These are phyloP conservation scores for Pseudognaphalium luteoalbum DNA, from an alignment of 129 eudicot species.

Conservation along the genomic window DNA sequence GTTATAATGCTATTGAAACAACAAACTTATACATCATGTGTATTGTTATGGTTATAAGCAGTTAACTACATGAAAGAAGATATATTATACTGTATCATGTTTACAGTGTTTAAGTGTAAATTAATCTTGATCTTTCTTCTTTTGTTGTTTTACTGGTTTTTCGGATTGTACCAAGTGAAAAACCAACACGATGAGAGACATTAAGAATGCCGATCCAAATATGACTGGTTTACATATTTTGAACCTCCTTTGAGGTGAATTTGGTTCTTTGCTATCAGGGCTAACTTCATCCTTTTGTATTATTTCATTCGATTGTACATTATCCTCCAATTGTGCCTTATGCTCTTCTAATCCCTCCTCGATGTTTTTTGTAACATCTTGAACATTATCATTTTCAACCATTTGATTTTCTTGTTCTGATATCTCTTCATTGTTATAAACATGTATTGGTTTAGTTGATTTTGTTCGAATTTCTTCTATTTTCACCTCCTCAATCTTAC, in stretches of 20 bases:
- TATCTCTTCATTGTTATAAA: conserved; percentile 10
- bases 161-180: conserved; percentile 44
- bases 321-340: too few species aligned
- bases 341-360: too few species aligned
- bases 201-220: conserved; percentile 61
- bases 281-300: neutral
- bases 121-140: conserved; percentile 32
- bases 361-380: neutral
- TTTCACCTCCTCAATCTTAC: conserved; percentile 39
- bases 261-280: conserved; percentile 12
- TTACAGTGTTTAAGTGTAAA: neutral
- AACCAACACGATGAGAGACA: conserved; percentile 53
- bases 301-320: neutral
- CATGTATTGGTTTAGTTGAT: neutral
- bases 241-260: conserved; percentile 14
- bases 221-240: conserved; percentile 46
- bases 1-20: neutral
- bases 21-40: neutral
- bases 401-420: conserved; percentile 20
- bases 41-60: neutral
- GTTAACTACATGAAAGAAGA: neutral
- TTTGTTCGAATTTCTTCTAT: conserved; percentile 15
- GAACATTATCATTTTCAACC: neutral
- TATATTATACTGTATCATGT: neutral
- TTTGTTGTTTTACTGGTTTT: conserved; percentile 35